Percentiles rank a stretch among this genome's conserved stretches.
These are phyloP conservation scores for Nevesoporus exiguus DNA, from an alignment of 768 basidiomycete genomes.

Conservation along the genomic window DNA sequence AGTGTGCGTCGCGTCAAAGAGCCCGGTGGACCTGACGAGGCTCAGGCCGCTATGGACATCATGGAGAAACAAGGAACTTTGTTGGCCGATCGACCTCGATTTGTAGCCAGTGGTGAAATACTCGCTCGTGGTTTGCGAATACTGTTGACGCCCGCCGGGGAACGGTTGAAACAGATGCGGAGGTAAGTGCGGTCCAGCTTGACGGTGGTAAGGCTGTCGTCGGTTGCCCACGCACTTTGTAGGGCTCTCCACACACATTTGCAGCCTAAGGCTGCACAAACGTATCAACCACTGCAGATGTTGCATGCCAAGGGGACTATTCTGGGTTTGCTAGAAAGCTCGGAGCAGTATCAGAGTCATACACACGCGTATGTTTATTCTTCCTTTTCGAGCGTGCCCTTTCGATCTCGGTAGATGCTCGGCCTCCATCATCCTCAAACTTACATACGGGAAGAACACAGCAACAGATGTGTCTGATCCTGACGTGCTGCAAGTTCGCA, in stretches of 20 bases:
- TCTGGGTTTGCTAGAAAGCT: conserved; percentile 10
- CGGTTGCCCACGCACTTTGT: not conserved
- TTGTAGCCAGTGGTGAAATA: conserved; percentile 47
- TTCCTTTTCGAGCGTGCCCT: conserved; percentile 25
- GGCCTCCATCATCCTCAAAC: conserved; percentile 12
- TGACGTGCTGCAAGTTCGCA: conserved; percentile 18
- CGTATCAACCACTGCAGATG: conserved; percentile 44
- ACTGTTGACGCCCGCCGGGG: conserved; percentile 45
- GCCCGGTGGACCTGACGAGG: not conserved
- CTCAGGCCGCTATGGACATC: conserved; percentile 52
- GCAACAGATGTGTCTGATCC: conserved; percentile 14
- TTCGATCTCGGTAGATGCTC: conserved; percentile 12
- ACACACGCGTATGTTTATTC: conserved; percentile 34
- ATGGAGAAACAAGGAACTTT: conserved; percentile 57
- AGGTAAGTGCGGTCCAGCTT: conserved; percentile 31
- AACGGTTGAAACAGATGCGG: conserved; percentile 52
- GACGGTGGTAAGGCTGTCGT: not conserved
- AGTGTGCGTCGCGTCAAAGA: not conserved
- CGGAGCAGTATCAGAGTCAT: conserved; percentile 9
- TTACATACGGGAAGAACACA: conserved; percentile 21
- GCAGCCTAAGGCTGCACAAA: conserved; percentile 43
- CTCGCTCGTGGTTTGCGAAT: conserved; percentile 52
- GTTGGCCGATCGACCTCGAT: conserved; percentile 45
- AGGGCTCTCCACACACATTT: conserved; percentile 55
- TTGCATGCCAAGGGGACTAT: conserved; percentile 22